These are phyloP conservation scores for Lentinula guzmanii DNA, from an alignment of 768 basidiomycete genomes.

Conservation along the genomic window DNA sequence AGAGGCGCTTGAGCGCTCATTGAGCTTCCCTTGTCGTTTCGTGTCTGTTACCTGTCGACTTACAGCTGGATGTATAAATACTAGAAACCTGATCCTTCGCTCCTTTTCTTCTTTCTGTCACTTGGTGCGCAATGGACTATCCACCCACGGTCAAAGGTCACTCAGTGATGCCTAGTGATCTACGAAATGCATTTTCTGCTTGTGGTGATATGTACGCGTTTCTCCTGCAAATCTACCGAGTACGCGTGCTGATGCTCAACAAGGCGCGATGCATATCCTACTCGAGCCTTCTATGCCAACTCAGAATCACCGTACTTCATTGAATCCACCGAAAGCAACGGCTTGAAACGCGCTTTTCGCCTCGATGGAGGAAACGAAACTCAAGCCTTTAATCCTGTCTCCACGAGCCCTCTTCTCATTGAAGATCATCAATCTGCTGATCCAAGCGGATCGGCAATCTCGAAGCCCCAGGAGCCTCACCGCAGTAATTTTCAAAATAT, in stretches of 20 bases:
- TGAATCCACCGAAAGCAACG: slow-evolving; percentile 14
- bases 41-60: neutral
- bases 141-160: neutral
- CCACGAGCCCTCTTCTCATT: slow-evolving; percentile 13
- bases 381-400: slow-evolving; percentile 14
- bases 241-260: neutral
- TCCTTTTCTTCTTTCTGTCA: neutral
- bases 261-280: slow-evolving; percentile 12
- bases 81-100: neutral
- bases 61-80: neutral
- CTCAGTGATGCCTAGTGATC: neutral
- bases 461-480: neutral
- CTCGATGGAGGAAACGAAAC: slow-evolving; percentile 16
- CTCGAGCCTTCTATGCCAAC: slow-evolving; percentile 3
- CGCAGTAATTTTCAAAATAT: neutral
- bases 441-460: neutral
- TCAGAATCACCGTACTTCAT: slow-evolving; percentile 12
- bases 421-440: slow-evolving; percentile 14
- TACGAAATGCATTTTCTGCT: neutral
- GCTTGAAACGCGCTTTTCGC: slow-evolving; percentile 18
- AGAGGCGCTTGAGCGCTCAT: neutral
- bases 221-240: neutral
- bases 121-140: neutral
- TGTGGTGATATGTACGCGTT: neutral
- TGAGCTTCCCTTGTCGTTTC: neutral